Percentiles rank a stretch among this genome's conserved stretches.
These are phyloP conservation scores for Pseudofabraea citricarpa DNA, from an alignment of 2,329 filamentous ascomycete genomes.

Conservation along the genomic window DNA sequence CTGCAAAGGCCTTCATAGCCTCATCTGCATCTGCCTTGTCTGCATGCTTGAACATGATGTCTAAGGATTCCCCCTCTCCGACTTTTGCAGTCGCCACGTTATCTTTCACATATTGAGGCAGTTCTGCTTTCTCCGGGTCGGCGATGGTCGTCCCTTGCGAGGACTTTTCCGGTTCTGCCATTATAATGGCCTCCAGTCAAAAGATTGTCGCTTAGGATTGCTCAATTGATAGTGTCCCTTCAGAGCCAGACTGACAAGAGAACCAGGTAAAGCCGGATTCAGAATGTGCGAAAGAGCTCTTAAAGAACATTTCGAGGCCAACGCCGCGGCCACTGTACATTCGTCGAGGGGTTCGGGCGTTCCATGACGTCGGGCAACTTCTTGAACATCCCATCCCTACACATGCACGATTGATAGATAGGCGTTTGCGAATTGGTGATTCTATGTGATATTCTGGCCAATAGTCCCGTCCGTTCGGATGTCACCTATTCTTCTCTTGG, in stretches of 20 bases:
- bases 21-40: slow-evolving; percentile 37
- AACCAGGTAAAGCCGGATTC: neutral
- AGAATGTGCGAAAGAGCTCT: neutral
- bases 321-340: too few species aligned
- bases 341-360: too few species aligned
- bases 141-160: neutral
- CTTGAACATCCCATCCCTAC: too few species aligned
- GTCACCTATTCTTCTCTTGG: too few species aligned
- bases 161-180: neutral
- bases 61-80: slow-evolving; percentile 12
- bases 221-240: too few species aligned
- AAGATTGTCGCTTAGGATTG: too few species aligned
- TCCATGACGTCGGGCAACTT: too few species aligned
- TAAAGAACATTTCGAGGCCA: neutral
- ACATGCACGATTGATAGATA: too few species aligned
- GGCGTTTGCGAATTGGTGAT: too few species aligned
- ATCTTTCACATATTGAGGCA: neutral
- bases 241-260: neutral
- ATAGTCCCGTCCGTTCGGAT: too few species aligned
- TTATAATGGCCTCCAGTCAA: too few species aligned
- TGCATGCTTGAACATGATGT: slow-evolving; percentile 28
- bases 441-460: too few species aligned
- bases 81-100: neutral
- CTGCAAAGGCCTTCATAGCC: slow-evolving; percentile 35
- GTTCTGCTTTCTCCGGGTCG: neutral